Conservation (phyloP, 2,329 filamentous ascomycete genomes). For the Apiospora sp. region DNA sequence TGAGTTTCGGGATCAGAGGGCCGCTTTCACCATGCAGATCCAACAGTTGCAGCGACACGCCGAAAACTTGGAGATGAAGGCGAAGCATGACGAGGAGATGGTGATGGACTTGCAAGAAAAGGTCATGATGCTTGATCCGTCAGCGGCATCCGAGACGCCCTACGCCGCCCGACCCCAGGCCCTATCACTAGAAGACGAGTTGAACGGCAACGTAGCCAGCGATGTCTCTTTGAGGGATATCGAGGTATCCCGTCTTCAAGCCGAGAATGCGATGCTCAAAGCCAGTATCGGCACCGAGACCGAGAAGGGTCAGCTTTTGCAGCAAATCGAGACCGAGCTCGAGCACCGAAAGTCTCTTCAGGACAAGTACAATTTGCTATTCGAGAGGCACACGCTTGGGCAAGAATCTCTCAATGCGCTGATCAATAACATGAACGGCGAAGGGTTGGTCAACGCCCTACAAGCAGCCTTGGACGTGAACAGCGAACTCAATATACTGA, state of each 20-base stretch:
- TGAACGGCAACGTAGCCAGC: constrained; percentile 57
- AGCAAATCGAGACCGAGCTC: constrained; percentile 63
- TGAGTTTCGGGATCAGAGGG: constrained; percentile 53
- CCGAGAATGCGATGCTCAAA: constrained; percentile 67
- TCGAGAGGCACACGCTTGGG: constrained; percentile 64
- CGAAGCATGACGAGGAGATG: constrained; percentile 59
- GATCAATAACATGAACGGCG: constrained; percentile 56
- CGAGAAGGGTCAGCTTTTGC: constrained; percentile 61
- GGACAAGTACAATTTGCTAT: constrained; percentile 62
- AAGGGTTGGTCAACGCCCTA: constrained; percentile 61
- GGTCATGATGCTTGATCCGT: constrained; percentile 48
- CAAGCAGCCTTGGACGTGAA: constrained; percentile 43
- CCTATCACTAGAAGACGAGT: constrained; percentile 63
- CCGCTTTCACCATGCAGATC: constrained; percentile 46
- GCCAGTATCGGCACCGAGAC: constrained; percentile 61
- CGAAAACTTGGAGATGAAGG: constrained; percentile 50
- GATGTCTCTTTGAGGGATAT: constrained; percentile 52
- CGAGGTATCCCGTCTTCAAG: constrained; percentile 65
- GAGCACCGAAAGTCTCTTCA: constrained; percentile 60
- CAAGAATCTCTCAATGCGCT: constrained; percentile 66
- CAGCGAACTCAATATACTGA: constrained; percentile 51
- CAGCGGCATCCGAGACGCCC: constrained; percentile 37
- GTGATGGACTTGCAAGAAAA: constrained; percentile 69
- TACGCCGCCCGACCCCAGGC: constrained; percentile 46
- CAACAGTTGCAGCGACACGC: constrained; percentile 40